A percentile compares a stretch with the other conserved stretches of the same genome.
phyloP scores from a whole-genome alignment of 192 early-diverging fungal species.

The Entophlyctis luteolus region DNA sequence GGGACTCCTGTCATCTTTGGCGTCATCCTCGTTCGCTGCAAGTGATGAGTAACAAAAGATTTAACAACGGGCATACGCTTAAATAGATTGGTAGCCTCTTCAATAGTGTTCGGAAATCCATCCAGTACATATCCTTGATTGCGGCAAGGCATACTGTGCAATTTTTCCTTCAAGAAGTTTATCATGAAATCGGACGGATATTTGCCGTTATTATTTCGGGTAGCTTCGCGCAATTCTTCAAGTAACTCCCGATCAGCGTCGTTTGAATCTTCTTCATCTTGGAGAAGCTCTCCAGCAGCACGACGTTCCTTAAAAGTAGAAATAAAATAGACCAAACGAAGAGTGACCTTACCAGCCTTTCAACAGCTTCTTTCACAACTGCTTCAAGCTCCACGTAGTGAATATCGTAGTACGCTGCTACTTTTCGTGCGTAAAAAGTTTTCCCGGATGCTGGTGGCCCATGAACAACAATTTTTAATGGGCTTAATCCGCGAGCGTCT shows the following conservation, averaged over 20 bases:
- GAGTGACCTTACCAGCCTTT: constrained; percentile 31
- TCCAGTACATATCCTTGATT: constrained; percentile 64
- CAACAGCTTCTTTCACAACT: constrained; percentile 48
- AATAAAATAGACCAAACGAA: neutral
- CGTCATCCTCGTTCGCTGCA: constrained; percentile 45
- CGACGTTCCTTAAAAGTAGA: constrained; percentile 37
- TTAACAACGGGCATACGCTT: constrained; percentile 32
- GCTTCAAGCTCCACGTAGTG: constrained; percentile 48
- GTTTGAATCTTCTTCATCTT: constrained; percentile 38
- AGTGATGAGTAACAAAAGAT: neutral
- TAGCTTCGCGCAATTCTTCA: constrained; percentile 51
- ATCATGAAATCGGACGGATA: constrained; percentile 45
- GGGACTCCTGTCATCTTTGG: constrained; percentile 44
- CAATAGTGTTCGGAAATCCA: constrained; percentile 46
- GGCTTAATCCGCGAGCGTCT: constrained; percentile 52
- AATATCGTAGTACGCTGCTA: constrained; percentile 54
- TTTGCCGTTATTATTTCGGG: constrained; percentile 44
- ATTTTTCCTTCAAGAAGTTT: constrained; percentile 51
- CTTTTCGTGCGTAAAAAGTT: constrained; percentile 40
- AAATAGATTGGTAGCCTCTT: constrained; percentile 49
- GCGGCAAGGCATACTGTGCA: constrained; percentile 57
- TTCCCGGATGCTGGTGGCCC: constrained; percentile 60
- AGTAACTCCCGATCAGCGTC: constrained; percentile 53
- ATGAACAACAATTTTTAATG: constrained; percentile 53
- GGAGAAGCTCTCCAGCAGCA: constrained; percentile 20